Base-by-base conservation (phyloP, 2,329 filamentous ascomycete species). In the Neocucurbitaria cava region DNA sequence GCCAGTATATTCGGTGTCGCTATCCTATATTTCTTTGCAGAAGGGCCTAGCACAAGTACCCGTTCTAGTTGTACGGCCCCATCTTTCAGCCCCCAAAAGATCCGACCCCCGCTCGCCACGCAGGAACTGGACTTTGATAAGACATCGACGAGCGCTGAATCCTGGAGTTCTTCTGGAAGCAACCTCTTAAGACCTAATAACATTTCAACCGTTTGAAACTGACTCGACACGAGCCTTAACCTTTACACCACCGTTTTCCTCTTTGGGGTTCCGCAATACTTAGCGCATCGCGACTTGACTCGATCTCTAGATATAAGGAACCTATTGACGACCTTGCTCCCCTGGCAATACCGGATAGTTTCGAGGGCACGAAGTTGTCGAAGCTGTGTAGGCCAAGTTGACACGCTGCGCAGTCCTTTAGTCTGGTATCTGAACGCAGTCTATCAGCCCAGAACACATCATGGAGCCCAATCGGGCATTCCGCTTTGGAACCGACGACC, bases 381-480 rank as follows among this genome's bases (percentile, higher is more conserved):
- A 39, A 21, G 18, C 36, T 18, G n/a, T 21, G 10, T 23, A 13
- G 17, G 9, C 36, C 10, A 24, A 3, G 24, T 26, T 26, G 5
- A 9, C 24, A n/a, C n/a, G n/a, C 24, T 9, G 24, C 24, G 24
- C 24, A 26, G 24, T 26, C 5, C 24, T 5, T 26, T 26, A n/a
- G 24, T 26, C 24, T 26, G 24, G 9, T 26, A 26, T n/a, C n/a
- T n/a, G n/a, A n/a, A n/a, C 5, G 24, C 24, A 9, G 9, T 26
- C 24, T 26, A 26, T 26, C 5, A 5, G 9, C 9, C 24, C 9
- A 26, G 24, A 26, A 26, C 5, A 26, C 31, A 8, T 17, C 18
- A 63, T 63, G 60, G 57, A 56, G 11, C 51, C 42, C 6, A 48
- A 21, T 17, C 54, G 52, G 13, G 52, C 38, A 23, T 31, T 43